Evolutionary conservation across 169 alveolate species (phyloP), one percentile per base, ranked within the genome.

Genomic region (Plasmodium gonderi): DNA sequence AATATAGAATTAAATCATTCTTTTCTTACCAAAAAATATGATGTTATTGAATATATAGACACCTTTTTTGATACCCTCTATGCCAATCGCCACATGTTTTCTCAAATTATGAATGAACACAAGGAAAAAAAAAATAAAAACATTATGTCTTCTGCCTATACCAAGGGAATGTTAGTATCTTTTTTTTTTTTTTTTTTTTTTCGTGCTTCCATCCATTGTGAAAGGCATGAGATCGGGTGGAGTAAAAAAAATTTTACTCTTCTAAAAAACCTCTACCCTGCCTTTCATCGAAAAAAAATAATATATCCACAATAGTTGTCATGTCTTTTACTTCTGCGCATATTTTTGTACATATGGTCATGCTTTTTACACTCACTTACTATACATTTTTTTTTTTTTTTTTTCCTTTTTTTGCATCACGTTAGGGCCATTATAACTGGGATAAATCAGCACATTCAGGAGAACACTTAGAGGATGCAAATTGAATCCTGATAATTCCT

Each of bases 401-500:
- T 33, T 12, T 40, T 31, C 42, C 42, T 44, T 29, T n/a, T 36
- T n/a, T 80, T 64, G 9, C 42, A 44, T n/a, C 44, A 7, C 74
- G 3, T 80, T 72, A 80, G 91, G 79, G 93, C 93, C 31, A 72
- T 85, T 31, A 85, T 85, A 72, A 72, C 68, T n/a, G 87, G 93
- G 26, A 76, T 31, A 51, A 85, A 85, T 65, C 85, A 75, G 17
- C 42, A 85, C 74, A 82, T 69, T 20, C 80, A 85, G 31, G 60
- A 74, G 45, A 74, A 85, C 60, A 44, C 14, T 6, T 44, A 85
- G 79, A 38, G 47, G 2, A 26, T 69, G 83, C 36, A 44, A 85
- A 51, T 36, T 51, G 0, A n/a, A 12, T 11, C 51, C 14, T 11
- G 29, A 2, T 51, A 9, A 45, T 60, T n/a, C n/a, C n/a, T n/a